Evolutionary conservation across 768 basidiomycete genomes (phyloP).

Genomic region (Lentinula edodes): DNA sequence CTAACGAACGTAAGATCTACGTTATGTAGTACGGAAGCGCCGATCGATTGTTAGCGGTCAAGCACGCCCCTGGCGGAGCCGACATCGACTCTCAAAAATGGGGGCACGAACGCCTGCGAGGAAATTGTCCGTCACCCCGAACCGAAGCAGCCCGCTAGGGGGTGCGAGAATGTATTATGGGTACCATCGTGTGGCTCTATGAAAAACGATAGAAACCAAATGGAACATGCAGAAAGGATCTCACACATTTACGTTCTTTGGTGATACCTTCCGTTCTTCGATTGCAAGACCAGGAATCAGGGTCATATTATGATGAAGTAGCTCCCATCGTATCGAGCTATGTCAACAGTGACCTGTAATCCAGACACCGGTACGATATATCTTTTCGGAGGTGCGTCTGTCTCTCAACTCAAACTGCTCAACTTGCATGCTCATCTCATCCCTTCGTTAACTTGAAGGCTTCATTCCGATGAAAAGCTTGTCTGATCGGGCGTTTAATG

Average conservation of each 20-base stretch:
- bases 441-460: conserved; percentile 14
- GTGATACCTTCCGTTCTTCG: conserved; percentile 19
- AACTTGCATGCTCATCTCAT: background rate
- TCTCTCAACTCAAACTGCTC: background rate
- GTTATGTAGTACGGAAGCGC: conserved; percentile 2
- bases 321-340: conserved; percentile 20
- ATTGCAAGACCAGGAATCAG: conserved; percentile 12
- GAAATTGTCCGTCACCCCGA: conserved; percentile 20
- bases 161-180: background rate
- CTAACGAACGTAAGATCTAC: conserved; percentile 1
- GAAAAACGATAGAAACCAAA: background rate
- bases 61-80: conserved; percentile 19
- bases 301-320: conserved; percentile 19
- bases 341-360: conserved; percentile 18
- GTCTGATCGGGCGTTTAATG: conserved; percentile 15
- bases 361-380: conserved; percentile 14
- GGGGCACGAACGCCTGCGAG: conserved; percentile 17
- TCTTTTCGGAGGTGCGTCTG: conserved; percentile 15
- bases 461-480: conserved; percentile 16
- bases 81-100: conserved; percentile 15
- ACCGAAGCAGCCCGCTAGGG: conserved; percentile 14
- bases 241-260: conserved; percentile 15
- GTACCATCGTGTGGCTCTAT: background rate
- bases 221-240: background rate
- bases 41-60: conserved; percentile 11